phyloP scores from a whole-genome alignment of 345 rosid species.

The Salix viminalis region DNA sequence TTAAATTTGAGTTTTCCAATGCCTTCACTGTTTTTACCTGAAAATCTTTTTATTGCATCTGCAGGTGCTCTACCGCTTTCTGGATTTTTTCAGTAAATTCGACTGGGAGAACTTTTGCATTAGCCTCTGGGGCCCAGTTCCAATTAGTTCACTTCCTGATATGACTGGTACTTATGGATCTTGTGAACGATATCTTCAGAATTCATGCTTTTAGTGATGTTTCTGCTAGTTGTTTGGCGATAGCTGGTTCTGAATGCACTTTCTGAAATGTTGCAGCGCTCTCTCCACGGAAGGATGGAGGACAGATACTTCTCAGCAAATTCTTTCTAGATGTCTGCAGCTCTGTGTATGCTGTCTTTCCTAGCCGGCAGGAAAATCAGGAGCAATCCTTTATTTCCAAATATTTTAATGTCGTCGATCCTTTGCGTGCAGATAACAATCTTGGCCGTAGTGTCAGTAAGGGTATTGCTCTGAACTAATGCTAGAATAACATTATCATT shows the following conservation, averaged over 20 bases:
- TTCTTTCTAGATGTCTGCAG: conserved; percentile 64
- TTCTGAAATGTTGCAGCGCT: conserved; percentile 45
- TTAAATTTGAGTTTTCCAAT: conserved; percentile 1
- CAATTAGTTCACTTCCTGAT: conserved; percentile 64
- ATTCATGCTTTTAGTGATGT: not conserved
- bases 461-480: conserved; percentile 42
- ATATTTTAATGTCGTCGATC: conserved; percentile 90
- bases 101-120: conserved; percentile 93
- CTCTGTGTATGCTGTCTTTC: conserved; percentile 54
- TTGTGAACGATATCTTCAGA: not conserved
- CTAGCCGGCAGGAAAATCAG: conserved; percentile 57
- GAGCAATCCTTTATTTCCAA: conserved; percentile 72
- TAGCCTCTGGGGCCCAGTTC: conserved; percentile 92
- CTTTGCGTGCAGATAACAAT: conserved; percentile 83
- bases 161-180: conserved; percentile 48
- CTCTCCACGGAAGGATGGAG: conserved; percentile 72
- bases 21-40: conserved; percentile 10
- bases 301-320: conserved; percentile 48
- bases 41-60: conserved; percentile 19
- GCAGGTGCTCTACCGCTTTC: conserved; percentile 88
- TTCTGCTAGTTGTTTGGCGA: not conserved
- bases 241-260: conserved; percentile 5
- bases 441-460: conserved; percentile 98
- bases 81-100: conserved; percentile 93
- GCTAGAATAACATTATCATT: not conserved